Conservation (phyloP, 2,329 filamentous ascomycete species). For the Trichoderma lentiforme region DNA sequence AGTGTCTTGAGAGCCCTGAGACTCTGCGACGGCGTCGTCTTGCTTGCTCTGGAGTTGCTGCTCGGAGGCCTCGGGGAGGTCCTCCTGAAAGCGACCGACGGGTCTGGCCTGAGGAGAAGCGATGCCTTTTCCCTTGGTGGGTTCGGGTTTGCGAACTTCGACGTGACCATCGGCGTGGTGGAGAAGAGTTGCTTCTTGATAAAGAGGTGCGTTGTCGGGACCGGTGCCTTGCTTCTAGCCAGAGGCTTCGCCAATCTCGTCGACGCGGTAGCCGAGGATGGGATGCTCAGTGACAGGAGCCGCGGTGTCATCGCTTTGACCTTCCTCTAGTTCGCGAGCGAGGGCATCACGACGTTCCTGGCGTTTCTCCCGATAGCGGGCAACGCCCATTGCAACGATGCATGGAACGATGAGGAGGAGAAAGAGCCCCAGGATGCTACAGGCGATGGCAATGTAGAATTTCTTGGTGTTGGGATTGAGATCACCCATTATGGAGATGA, state of each 20-base stretch:
- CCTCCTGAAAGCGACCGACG: neutral
- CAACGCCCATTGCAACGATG: constrained; percentile 4
- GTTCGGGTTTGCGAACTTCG: neutral
- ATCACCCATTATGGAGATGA: neutral
- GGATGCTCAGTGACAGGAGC: neutral
- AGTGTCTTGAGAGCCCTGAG: neutral
- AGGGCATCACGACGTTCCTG: neutral
- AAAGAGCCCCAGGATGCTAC: neutral
- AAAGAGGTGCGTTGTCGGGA: neutral
- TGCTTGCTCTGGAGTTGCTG: neutral
- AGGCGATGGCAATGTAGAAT: neutral
- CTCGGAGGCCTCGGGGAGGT: neutral
- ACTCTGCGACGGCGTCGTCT: neutral
- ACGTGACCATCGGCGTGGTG: neutral
- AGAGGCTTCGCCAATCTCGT: constrained; percentile 1
- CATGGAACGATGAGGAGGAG: neutral
- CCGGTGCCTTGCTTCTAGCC: neutral
- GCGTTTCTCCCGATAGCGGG: constrained; percentile 3
- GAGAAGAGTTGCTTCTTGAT: neutral
- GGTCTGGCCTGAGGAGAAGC: neutral
- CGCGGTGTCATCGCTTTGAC: neutral
- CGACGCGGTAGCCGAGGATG: neutral
- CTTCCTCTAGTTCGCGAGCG: neutral
- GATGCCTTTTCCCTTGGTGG: neutral
- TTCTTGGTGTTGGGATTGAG: neutral